Percentiles rank a stretch among this genome's conserved stretches.
phyloP scores from a whole-genome alignment of 768 basidiomycete species.

The Kwoniella newhampshirensis region DNA sequence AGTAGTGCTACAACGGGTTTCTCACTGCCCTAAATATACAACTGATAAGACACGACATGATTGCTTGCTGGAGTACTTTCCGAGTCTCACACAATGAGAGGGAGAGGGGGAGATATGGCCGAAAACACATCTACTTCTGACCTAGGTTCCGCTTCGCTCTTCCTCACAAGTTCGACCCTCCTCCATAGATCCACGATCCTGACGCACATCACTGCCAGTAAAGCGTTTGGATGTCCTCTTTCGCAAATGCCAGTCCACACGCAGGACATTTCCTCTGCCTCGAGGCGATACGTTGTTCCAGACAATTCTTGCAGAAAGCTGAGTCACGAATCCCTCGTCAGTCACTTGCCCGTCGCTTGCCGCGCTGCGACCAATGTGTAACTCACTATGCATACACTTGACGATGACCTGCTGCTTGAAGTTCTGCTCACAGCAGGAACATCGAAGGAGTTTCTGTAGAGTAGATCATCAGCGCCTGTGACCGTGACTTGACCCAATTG shows the following conservation, averaged over 20 bases:
- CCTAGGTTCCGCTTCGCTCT: too few relatives aligned
- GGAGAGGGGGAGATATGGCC: too few relatives aligned
- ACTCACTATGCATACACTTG: conserved; percentile 89
- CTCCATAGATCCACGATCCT: neutral
- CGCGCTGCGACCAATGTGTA: neutral
- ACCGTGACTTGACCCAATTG: neutral
- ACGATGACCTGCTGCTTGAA: conserved; percentile 78
- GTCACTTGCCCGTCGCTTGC: too few relatives aligned
- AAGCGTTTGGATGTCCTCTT: conserved; percentile 73
- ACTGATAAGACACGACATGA: too few relatives aligned
- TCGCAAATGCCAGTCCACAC: conserved; percentile 76
- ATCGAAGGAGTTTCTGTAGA: conserved; percentile 73
- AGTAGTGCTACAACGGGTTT: too few relatives aligned
- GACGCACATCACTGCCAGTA: conserved; percentile 61
- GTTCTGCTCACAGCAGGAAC: conserved; percentile 77
- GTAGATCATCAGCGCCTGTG: neutral
- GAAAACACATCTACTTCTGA: too few relatives aligned
- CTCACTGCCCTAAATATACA: too few relatives aligned
- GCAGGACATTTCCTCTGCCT: conserved; percentile 93
- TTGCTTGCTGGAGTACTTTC: too few relatives aligned
- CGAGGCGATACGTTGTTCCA: conserved; percentile 82
- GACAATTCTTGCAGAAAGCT: conserved; percentile 71
- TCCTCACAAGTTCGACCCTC: neutral
- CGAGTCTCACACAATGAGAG: too few relatives aligned
- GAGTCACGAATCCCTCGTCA: too few relatives aligned